Percentiles rank a stretch among this genome's conserved stretches.
phyloP scores from a whole-genome alignment of 495 filamentous ascomycete species.

The Beverwykella pulmonaria region DNA sequence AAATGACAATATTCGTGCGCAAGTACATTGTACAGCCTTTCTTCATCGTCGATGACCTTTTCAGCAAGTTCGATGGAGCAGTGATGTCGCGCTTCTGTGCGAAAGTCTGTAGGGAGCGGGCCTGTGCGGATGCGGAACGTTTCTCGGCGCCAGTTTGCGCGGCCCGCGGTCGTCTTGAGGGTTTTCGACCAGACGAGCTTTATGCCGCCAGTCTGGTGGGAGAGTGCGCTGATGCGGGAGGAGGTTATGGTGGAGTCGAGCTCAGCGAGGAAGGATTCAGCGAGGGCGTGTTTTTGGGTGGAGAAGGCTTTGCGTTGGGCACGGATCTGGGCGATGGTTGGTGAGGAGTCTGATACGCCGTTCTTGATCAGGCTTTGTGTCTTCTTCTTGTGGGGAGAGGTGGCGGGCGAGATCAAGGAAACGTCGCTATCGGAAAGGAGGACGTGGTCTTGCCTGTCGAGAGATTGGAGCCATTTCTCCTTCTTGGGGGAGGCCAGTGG shows the following conservation, averaged over 20 bases:
- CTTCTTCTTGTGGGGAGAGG: constrained; percentile 46
- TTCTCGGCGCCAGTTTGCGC: constrained; percentile 78
- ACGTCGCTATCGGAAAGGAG: constrained; percentile 4
- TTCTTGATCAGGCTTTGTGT: constrained; percentile 48
- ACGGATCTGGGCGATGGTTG: constrained; percentile 21
- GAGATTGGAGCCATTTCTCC: constrained; percentile 18
- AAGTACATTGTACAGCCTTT: constrained; percentile 79
- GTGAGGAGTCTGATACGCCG: constrained; percentile 14
- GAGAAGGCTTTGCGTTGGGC: constrained; percentile 67
- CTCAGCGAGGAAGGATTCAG: constrained; percentile 67
- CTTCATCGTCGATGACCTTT: constrained; percentile 73
- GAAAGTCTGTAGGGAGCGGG: constrained; percentile 34
- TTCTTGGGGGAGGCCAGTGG: constrained; percentile 46
- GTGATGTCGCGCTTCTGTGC: constrained; percentile 56
- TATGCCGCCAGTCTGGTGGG: constrained; percentile 72
- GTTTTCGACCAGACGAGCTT: constrained; percentile 81
- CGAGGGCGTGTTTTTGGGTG: constrained; percentile 64
- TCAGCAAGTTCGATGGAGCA: constrained; percentile 85
- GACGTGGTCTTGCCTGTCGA: constrained; percentile 3
- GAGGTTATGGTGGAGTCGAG: constrained; percentile 69
- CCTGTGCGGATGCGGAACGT: constrained; percentile 47
- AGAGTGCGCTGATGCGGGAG: constrained; percentile 62
- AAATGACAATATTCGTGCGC: constrained; percentile 97
- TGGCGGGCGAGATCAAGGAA: constrained; percentile 24
- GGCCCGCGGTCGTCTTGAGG: constrained; percentile 82